Percentiles rank a stretch among this genome's conserved stretches.
These are phyloP conservation scores for Umbelopsis sp. DNA, from an alignment of 192 early-diverging fungal genomes.

Conservation along the genomic window DNA sequence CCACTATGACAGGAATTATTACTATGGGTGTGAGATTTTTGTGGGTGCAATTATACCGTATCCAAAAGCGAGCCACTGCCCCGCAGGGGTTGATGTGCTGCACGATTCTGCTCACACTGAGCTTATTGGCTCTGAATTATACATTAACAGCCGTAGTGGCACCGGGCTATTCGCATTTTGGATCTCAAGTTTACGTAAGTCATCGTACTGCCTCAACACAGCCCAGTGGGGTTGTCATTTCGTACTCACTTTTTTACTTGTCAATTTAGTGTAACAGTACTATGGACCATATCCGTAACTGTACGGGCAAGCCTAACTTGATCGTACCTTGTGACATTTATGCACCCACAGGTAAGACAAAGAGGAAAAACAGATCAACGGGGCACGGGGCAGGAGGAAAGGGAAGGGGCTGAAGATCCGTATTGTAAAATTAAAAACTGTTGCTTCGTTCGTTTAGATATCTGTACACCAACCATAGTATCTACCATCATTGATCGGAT, in stretches of 20 bases:
- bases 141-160: slow-evolving; percentile 57
- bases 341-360: slow-evolving; percentile 48
- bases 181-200: slow-evolving; percentile 63
- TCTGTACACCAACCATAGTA: slow-evolving; percentile 61
- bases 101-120: slow-evolving; percentile 52
- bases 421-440: background rate
- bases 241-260: background rate
- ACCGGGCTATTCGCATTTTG: slow-evolving; percentile 66
- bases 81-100: slow-evolving; percentile 64
- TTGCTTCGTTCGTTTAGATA: slow-evolving; percentile 29
- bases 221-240: background rate
- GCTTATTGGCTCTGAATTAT: slow-evolving; percentile 56
- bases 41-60: slow-evolving; percentile 54
- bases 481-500: slow-evolving; percentile 53
- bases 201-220: background rate
- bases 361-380: background rate
- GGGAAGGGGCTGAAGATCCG: slow-evolving; percentile 4
- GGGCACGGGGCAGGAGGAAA: background rate
- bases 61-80: slow-evolving; percentile 51
- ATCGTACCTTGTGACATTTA: slow-evolving; percentile 61
- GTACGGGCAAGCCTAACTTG: slow-evolving; percentile 46
- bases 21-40: slow-evolving; percentile 60
- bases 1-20: slow-evolving; percentile 56
- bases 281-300: slow-evolving; percentile 38
- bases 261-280: slow-evolving; percentile 57